Evolutionary conservation across 352 stramenopile genomes (phyloP).

Genomic region (Peronospora farinosa): DNA sequence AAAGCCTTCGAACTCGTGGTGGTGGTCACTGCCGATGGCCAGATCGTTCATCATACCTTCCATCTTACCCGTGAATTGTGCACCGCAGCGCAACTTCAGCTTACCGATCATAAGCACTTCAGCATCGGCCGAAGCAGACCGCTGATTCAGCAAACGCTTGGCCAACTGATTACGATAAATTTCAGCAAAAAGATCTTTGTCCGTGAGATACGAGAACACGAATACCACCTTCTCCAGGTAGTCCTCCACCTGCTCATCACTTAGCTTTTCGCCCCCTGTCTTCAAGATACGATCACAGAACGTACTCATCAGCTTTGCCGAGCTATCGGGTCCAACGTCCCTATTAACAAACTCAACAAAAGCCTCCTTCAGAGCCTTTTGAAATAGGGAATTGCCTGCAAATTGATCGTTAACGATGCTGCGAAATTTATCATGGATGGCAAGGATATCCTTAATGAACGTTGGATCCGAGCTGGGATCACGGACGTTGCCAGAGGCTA

Average conservation of each 20-base stretch:
- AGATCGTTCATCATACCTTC: conserved; percentile 99
- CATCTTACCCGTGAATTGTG: conserved; percentile 99
- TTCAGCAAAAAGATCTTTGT: conserved; percentile 99
- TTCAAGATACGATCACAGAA: conserved; percentile 99
- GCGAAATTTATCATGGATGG: conserved; percentile 97
- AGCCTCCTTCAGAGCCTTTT: conserved; percentile 99
- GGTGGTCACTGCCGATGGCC: conserved; percentile 94
- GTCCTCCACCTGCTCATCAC: conserved; percentile 94
- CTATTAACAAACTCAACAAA: conserved; percentile 99
- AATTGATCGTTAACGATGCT: conserved; percentile 97
- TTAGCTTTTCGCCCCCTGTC: conserved; percentile 96
- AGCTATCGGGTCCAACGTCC: conserved; percentile 95
- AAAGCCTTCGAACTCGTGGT: conserved; percentile 93
- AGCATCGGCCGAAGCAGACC: conserved; percentile 95
- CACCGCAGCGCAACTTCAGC: conserved; percentile 97
- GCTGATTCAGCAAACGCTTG: conserved; percentile 97
- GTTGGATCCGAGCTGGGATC: conserved; percentile 89
- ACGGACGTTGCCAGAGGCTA: conserved; percentile 91
- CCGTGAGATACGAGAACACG: conserved; percentile 98
- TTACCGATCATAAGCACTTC: conserved; percentile 99
- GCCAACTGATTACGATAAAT: conserved; percentile 98
- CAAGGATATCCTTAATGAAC: conserved; percentile 98
- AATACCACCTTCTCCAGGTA: conserved; percentile 97
- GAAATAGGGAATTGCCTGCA: conserved; percentile 94
- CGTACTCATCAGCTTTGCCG: conserved; percentile 98